Base-by-base conservation (phyloP, 768 basidiomycete genomes). In the Hebeloma cylindrosporum region DNA sequence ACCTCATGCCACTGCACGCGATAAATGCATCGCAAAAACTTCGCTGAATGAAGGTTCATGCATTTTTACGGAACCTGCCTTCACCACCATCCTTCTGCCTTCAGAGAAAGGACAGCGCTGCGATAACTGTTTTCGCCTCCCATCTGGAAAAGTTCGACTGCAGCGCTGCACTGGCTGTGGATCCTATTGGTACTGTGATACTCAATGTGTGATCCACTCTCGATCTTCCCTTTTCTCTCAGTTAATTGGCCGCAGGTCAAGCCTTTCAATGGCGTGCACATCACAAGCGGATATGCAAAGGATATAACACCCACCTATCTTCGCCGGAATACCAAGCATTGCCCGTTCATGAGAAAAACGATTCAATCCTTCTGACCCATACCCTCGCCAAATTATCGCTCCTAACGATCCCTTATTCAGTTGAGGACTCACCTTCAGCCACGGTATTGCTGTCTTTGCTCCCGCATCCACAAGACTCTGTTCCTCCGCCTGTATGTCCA, bases 101-200 rank as follows among this genome's bases (percentile, higher is more conserved):
- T 54, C 60, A 8, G 78, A 83, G 62, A 87, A 88, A 53, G 75
- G 82, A 10, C 68, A 59, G 14, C 69, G 88, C 49, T 91, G 88
- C 52, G 87, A 91, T 58, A 58, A 63, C 20, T 90, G 87, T 55
- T 75, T 81, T 51, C 63, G 65, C 3, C 40, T 61, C 3, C 54
- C 67, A 3, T 49, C 60, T 14, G 59, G 64, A 27, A 47, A 40
- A 13, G 49, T 52, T 9, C 57, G 47, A 25, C 69, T 88, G 32
- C 75, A 67, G 49, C 72, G 70, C 58, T 91, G 88, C 51, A 72
- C 78, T 3, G 79, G 81, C 9, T 90, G 88, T 52, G 76, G 72
- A 11, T 72, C 75, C 0, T 86, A 83, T 58, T 88, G 79, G 77
- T 92, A 92, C 57, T 92, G 88, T 53, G 73, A 75, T 50, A 50